A percentile compares a stretch with the other conserved stretches of the same genome.
Conservation (phyloP, 2,329 filamentous ascomycete species). For the Monosporascus sp. region DNA sequence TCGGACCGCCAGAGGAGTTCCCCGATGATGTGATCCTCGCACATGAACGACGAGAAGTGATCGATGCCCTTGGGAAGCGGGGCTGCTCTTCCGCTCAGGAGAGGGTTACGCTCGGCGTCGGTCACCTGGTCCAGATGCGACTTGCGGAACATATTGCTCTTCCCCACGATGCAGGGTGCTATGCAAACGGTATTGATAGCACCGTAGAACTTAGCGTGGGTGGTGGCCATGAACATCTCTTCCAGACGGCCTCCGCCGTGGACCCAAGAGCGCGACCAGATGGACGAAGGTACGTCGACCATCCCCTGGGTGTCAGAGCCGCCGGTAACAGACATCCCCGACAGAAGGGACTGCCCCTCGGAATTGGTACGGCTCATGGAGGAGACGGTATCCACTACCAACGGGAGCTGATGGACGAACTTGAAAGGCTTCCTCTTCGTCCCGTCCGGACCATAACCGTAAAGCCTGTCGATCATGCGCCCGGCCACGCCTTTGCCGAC, state of each 20-base stretch:
- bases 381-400: conserved; percentile 70
- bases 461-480: conserved; percentile 83
- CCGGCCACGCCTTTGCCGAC: conserved; percentile 71
- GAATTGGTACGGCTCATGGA: conserved; percentile 21
- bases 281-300: conserved; percentile 19
- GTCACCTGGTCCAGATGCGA: conserved; percentile 78
- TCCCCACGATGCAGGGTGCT: conserved; percentile 91
- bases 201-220: conserved; percentile 95
- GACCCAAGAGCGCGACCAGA: conserved; percentile 26
- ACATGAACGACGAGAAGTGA: conserved; percentile 93
- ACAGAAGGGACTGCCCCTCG: conserved; percentile 28
- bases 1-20: conserved; percentile 79
- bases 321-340: conserved; percentile 28
- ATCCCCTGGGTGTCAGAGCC: conserved; percentile 25
- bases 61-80: conserved; percentile 66
- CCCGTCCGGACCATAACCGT: conserved; percentile 54
- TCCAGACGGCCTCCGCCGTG: conserved; percentile 77
- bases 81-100: conserved; percentile 32
- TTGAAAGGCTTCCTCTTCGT: conserved; percentile 61
- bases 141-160: conserved; percentile 97
- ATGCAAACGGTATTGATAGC: conserved; percentile 91
- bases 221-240: conserved; percentile 89
- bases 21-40: conserved; percentile 94
- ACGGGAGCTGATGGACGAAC: conserved; percentile 89
- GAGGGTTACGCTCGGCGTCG: conserved; percentile 40